Conservation (phyloP, 345 rosid genomes). For the Corchorus capsularis region DNA sequence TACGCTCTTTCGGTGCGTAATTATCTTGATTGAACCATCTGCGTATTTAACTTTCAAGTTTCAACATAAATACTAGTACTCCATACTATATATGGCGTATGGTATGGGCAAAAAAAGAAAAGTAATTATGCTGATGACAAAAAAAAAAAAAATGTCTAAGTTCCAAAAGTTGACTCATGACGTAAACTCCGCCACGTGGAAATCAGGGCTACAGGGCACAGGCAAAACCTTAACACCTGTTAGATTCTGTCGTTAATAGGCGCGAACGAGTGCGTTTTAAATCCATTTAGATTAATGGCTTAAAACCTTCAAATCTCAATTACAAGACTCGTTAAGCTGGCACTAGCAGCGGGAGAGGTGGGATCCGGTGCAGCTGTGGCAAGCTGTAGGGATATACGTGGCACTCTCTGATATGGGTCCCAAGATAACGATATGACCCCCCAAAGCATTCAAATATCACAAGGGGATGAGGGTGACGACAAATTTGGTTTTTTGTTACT, state of each 20-base stretch:
- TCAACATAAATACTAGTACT: too few species aligned
- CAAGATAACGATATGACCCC: neutral
- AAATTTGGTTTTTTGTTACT: neutral
- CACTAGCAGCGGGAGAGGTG: neutral
- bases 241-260: neutral
- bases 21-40: too few species aligned
- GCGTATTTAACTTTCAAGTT: too few species aligned
- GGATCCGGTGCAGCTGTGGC: neutral
- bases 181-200: neutral
- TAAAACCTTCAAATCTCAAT: neutral
- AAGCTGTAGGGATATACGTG: neutral
- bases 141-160: neutral
- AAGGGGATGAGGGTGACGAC: neutral
- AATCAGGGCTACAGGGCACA: neutral
- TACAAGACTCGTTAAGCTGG: neutral
- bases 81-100: too few species aligned
- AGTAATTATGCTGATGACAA: too few species aligned
- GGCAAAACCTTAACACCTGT: neutral
- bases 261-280: neutral
- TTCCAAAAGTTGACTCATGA: neutral
- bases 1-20: too few species aligned
- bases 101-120: neutral
- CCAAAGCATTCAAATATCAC: neutral
- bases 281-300: neutral
- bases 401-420: neutral